Percentiles rank a stretch among this genome's conserved stretches.
Evolutionary conservation across 352 stramenopile genomes (phyloP).

Genomic region (Peronosclerospora sorghi): DNA sequence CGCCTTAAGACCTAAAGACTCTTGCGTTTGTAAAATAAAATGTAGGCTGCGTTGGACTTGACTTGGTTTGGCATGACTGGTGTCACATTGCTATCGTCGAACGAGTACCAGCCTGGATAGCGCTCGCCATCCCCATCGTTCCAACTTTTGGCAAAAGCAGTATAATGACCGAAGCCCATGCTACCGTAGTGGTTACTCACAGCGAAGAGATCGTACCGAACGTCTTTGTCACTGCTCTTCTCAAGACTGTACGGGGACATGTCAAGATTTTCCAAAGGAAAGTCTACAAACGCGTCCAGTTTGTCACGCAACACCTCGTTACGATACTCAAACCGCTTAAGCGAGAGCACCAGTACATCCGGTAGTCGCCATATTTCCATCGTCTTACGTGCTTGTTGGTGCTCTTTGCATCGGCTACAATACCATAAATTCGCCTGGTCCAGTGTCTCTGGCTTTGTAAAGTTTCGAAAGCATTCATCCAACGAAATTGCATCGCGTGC

Average conservation of each 20-base stretch:
- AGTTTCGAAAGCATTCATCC: conserved; percentile 78
- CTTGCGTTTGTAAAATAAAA: conserved; percentile 83
- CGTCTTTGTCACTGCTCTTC: conserved; percentile 22
- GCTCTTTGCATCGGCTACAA: conserved; percentile 67
- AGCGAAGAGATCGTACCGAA: conserved; percentile 80
- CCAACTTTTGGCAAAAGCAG: conserved; percentile 71
- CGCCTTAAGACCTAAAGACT: conserved; percentile 20
- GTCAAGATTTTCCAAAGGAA: conserved; percentile 75
- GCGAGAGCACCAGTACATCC: conserved; percentile 72
- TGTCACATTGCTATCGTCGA: conserved; percentile 73
- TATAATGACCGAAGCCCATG: conserved; percentile 88
- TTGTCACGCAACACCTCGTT: conserved; percentile 78
- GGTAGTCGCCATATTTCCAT: conserved; percentile 78
- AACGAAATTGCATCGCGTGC: conserved; percentile 38
- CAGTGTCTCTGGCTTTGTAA: conserved; percentile 69
- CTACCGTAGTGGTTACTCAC: conserved; percentile 86
- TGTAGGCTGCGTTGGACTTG: conserved; percentile 78
- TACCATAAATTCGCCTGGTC: conserved; percentile 83
- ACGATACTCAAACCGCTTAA: conserved; percentile 86
- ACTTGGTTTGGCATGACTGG: conserved; percentile 42
- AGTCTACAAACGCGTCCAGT: conserved; percentile 77
- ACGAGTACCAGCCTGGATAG: conserved; percentile 72
- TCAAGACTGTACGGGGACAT: conserved; percentile 75
- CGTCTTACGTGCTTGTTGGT: conserved; percentile 62
- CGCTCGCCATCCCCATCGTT: conserved; percentile 37